Base-by-base conservation (phyloP, 176 grass and related monocot genomes). In the Paspalum notatum region DNA sequence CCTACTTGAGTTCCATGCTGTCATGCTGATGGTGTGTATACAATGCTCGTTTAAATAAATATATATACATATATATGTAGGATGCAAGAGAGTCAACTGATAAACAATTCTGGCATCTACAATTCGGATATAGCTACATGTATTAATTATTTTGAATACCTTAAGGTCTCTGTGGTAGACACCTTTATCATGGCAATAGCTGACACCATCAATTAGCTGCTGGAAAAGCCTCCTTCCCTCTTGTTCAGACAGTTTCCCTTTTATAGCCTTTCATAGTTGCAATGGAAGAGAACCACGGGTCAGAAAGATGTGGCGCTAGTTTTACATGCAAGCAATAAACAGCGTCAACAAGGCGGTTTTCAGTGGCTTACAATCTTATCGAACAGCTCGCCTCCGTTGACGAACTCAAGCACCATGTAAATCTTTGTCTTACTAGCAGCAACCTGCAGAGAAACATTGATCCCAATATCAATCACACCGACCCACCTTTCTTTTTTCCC, bases 81-180 rank as follows among this genome's bases (percentile, higher is more conserved):
- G 68, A 27, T 42, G 24, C 11, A 66, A 76, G 15, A 66, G 15
- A 14, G 32, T 1, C 63, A 74, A 64, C 16, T 22, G 27, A 12
- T 46, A 42, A 73, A 74, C 10, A 46, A 9, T 18, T 38, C 14
- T 51, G 3, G 43, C 7, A 26, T 70, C 22, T 9, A 51, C 20
- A 4, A 20, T 4, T 32, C 26, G 25, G 11, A 46, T 15, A 20
- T 17, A 7, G 2, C 22, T 5, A 69, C 16, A 82, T 2, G 11
- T 18, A 47, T 68, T 18, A 47, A 59, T 38, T 10, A 49, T 40
- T 22, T 11, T 6, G 4, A 17, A 59, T 86, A 95, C 93, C 90
- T 97, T 97, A 14, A 97, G 73, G 63, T 97, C 93, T 43, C 93
- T 89, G 88, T 97, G 93, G 51, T 89, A 97, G 64, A 97, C 85